Base-by-base conservation (phyloP, 495 filamentous ascomycete species). In the Aspergillus wentii region DNA sequence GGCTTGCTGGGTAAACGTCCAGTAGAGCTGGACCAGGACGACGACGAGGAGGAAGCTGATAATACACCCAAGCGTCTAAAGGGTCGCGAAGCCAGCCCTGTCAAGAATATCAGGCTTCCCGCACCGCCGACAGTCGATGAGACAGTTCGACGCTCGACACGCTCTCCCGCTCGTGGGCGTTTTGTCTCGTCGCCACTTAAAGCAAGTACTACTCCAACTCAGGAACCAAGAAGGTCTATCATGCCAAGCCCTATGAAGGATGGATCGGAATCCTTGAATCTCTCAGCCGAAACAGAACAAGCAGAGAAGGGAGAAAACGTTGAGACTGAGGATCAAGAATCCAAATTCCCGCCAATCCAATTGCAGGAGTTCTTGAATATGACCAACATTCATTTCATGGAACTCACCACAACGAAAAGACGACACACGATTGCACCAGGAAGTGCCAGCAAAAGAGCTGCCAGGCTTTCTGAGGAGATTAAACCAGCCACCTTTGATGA, bases 321-420 rank as follows among this genome's bases (percentile, higher is more conserved):
- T 5, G 17, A 32, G 3, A 32, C 11, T 11, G 51, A 61, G 27
- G 52, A 56, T 7, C 9, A 40, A 8, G 51, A 36, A 8, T 56
- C 56, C 8, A 72, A 73, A 27, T 70, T 71, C 30, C 82, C 86
- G 39, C 77, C 79, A 10, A 89, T 98, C 17, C 82, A 89, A 34
- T 69, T 98, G 2, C 86, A 94, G 50, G 83, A 95, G 25, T 98
- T 98, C 62, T 64, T 98, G 30, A 86, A 95, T 49, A 79, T 95
- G 77, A 96, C 92, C 4, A 87, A 82, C 41, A 95, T 98, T 48
- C 85, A 89, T 26, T 98, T 98, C 64, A 95, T 98, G 83, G 94
- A 98, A 52, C 72, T 95, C 18, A 83, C 75, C 2, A 96, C 86
- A 2, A 96, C 91, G 0, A 98, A 96, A 59, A 71, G 92, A 44